A percentile compares a stretch with the other conserved stretches of the same genome.
phyloP scores from a whole-genome alignment of 257 asterid species.

The Nicotiana undulata region DNA sequence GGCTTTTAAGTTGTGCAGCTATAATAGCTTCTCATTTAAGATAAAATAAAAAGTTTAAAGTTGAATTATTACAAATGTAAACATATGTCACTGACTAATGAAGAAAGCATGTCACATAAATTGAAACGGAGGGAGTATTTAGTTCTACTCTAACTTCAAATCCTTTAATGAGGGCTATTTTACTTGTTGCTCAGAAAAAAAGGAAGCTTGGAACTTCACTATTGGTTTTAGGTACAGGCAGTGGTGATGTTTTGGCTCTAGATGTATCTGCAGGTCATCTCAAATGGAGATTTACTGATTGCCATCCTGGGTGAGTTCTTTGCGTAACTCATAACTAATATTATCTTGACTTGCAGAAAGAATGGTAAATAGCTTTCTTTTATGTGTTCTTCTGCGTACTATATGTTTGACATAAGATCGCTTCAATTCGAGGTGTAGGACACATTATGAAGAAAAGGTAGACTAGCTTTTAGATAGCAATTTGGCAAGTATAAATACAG shows the following conservation, averaged over 20 bases:
- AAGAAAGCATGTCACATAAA: too few species aligned
- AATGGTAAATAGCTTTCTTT: not conserved
- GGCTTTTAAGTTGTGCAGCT: too few species aligned
- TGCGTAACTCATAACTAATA: not conserved
- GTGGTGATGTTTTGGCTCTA: constrained; percentile 85
- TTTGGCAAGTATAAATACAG: not conserved
- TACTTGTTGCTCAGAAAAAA: constrained; percentile 44
- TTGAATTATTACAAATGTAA: too few species aligned
- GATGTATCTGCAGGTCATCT: constrained; percentile 84
- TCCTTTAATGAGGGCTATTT: not conserved
- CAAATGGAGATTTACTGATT: constrained; percentile 78
- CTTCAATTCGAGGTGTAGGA: not conserved
- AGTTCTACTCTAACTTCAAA: not conserved
- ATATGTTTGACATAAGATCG: not conserved
- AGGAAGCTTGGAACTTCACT: constrained; percentile 78
- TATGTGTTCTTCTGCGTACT: not conserved
- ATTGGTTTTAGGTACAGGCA: constrained; percentile 82
- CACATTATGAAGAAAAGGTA: not conserved
- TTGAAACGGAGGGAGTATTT: not conserved
- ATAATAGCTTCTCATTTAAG: too few species aligned
- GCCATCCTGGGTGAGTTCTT: constrained; percentile 83
- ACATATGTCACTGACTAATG: too few species aligned
- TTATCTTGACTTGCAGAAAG: not conserved
- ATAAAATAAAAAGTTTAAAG: too few species aligned
- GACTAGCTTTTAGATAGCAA: not conserved